Base-by-base conservation (phyloP, 805 yeast genomes). In the Debaryomyces hansenii region DNA sequence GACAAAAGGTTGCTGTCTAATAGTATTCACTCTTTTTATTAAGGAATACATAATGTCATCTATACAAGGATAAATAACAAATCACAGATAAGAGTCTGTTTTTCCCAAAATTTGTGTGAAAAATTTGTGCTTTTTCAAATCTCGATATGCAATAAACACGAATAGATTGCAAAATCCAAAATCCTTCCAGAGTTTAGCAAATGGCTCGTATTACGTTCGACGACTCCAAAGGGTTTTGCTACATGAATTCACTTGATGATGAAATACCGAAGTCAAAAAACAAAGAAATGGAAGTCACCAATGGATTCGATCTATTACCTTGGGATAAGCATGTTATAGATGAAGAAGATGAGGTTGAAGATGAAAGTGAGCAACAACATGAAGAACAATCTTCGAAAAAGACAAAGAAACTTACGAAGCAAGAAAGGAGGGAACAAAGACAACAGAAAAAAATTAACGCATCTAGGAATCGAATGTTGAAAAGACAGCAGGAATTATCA, bases 281-380 rank as follows among this genome's bases (percentile, higher is more conserved):
- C 16, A 20, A 21, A n/a, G 11, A 29, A 14, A 16, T 21, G 10
- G 20, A 15, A 14, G 24, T 20, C 1, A 51, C 51, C 1, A 66
- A 67, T 53, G 82, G 82, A 11, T 71, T 77, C 51, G 79, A 75
- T 46, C 65, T 55, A 34, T 58, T 77, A 16, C 45, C 48, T 12
- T 48, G 51, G 51, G 37, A 44, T 37, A 39, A 44, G n/a, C 32
- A 36, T 35, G 5, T 43, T 16, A 38, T 24, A 11, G 27, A 41
- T 44, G 11, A 34, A 40, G 47, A 47, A 15, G 37, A 47, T 18
- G 44, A 38, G 18, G 54, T 28, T 44, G 42, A 41, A 16, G 47
- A 42, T 10, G 51, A 20, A n/a, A 51, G 33, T 15, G 43, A 20
- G 5, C n/a, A 16, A 10, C 51, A 33, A 45, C 37, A 40, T 18